Evolutionary conservation across 2,329 filamentous ascomycete genomes (phyloP).

Genomic region (Apiospora rasikravindrae): DNA sequence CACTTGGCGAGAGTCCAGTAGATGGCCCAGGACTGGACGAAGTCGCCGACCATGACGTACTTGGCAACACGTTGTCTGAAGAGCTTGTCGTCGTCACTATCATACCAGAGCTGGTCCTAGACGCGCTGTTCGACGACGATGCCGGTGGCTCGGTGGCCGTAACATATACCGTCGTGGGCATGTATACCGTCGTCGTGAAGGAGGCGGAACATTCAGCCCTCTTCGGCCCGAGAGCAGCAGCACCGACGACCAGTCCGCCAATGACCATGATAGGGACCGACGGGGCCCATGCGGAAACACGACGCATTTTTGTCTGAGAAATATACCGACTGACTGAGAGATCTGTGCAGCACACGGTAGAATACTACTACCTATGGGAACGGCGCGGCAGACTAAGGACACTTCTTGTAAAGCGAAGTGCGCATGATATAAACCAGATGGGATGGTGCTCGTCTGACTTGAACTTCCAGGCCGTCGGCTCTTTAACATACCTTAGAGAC

Average conservation of each 20-base stretch:
- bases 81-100: neutral
- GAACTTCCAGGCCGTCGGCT: neutral
- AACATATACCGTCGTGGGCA: constrained; percentile 33
- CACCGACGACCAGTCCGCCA: neutral
- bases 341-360: neutral
- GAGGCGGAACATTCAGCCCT: constrained; percentile 27
- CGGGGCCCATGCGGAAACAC: neutral
- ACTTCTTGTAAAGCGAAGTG: neutral
- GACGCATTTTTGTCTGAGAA: neutral
- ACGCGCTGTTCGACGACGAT: neutral
- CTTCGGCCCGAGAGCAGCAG: neutral
- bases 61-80: neutral
- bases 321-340: neutral
- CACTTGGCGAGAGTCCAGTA: neutral
- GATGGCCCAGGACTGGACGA: neutral
- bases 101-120: neutral
- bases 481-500: neutral
- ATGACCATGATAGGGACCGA: neutral
- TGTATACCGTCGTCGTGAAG: constrained; percentile 34
- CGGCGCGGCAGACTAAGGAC: neutral
- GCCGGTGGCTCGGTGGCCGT: constrained; percentile 25
- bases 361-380: neutral
- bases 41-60: neutral
- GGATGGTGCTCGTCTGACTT: neutral
- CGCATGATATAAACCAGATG: neutral